Evolutionary conservation across 768 basidiomycete genomes (phyloP).

Genomic region (Boletellus ananiceps): DNA sequence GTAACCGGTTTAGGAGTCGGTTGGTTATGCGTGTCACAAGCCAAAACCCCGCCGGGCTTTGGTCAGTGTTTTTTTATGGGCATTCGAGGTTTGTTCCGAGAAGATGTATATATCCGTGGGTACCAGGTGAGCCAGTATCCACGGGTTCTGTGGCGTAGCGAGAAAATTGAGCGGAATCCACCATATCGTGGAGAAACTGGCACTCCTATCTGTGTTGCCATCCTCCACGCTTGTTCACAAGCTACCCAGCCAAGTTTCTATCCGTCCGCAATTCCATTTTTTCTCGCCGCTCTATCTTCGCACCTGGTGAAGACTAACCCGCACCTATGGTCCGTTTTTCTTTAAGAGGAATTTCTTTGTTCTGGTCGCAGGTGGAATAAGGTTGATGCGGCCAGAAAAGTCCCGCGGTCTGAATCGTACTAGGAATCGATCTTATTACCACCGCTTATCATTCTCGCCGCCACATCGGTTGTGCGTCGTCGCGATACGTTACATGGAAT

Average conservation of each 20-base stretch:
- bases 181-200: too few species aligned
- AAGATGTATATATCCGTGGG: constrained; percentile 3
- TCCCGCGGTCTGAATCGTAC: background rate
- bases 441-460: too few species aligned
- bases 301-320: background rate
- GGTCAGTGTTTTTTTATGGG: background rate
- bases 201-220: background rate
- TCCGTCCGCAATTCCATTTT: too few species aligned
- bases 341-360: background rate
- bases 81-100: background rate
- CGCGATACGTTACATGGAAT: too few species aligned
- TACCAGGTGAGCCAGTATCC: constrained; percentile 7
- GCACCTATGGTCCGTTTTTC: background rate
- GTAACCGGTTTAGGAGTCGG: background rate
- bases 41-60: background rate
- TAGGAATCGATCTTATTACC: too few species aligned
- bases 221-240: background rate
- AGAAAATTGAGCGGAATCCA: background rate
- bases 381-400: background rate
- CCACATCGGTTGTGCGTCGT: too few species aligned
- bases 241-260: background rate
- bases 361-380: background rate
- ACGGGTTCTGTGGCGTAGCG: constrained; percentile 21
- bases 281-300: background rate
- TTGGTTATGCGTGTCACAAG: constrained; percentile 1